Percentiles rank a stretch among this genome's conserved stretches.
phyloP scores from a whole-genome alignment of 1,284 basidiomycete species.

The Cryptococcus depauperatus region DNA sequence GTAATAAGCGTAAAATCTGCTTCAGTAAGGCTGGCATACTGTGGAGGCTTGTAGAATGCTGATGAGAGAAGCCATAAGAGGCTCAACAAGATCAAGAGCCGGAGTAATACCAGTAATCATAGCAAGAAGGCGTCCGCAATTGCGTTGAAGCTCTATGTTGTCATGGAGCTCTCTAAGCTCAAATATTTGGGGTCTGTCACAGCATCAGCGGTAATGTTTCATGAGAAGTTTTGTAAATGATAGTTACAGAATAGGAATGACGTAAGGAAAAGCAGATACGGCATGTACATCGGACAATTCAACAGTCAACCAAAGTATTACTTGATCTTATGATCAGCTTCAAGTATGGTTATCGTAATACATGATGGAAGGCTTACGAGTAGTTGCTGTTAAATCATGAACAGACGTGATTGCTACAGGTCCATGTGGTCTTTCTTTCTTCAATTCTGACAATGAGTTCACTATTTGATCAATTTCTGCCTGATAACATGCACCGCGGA shows the following conservation, averaged over 20 bases:
- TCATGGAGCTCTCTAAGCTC: slow-evolving; percentile 45
- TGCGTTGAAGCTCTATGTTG: slow-evolving; percentile 44
- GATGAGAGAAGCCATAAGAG: slow-evolving; percentile 44
- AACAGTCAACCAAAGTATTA: slow-evolving; percentile 68
- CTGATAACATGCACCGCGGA: slow-evolving; percentile 56
- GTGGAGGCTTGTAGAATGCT: slow-evolving; percentile 43
- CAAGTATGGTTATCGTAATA: background rate
- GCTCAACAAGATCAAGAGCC: slow-evolving; percentile 45
- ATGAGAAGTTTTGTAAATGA: no score
- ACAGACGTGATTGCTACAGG: slow-evolving; percentile 73
- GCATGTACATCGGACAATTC: slow-evolving; percentile 66
- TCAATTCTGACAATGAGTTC: slow-evolving; percentile 57
- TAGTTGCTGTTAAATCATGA: slow-evolving; percentile 76
- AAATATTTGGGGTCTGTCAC: slow-evolving; percentile 42
- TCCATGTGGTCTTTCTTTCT: slow-evolving; percentile 68
- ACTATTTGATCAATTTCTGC: slow-evolving; percentile 54
- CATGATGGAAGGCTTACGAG: slow-evolving; percentile 27
- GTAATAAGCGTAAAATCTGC: background rate
- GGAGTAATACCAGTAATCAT: slow-evolving; percentile 47
- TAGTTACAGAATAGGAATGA: slow-evolving; percentile 64
- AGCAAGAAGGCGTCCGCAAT: slow-evolving; percentile 44
- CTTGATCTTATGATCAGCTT: slow-evolving; percentile 16
- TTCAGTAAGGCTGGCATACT: slow-evolving; percentile 19
- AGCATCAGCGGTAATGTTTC: no score
- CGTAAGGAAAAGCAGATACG: slow-evolving; percentile 64